Percentiles rank a stretch among this genome's conserved stretches.
phyloP scores from a whole-genome alignment of 2,329 filamentous ascomycete species.

The Drechslera avenae region DNA sequence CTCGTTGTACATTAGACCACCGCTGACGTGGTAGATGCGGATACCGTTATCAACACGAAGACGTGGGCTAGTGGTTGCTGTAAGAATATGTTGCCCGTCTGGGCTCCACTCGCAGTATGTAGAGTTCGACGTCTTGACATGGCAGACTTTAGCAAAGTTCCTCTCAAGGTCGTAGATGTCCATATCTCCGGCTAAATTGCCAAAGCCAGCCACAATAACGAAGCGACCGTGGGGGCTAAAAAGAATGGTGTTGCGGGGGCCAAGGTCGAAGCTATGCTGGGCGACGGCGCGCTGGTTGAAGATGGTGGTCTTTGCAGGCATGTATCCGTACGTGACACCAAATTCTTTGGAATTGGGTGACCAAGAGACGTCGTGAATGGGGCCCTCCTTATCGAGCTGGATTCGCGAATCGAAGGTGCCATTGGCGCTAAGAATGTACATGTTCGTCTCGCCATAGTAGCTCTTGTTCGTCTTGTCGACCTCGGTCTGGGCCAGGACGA shows the following conservation, averaged over 20 bases:
- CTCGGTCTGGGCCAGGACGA: constrained; percentile 95
- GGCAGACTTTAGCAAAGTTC: constrained; percentile 89
- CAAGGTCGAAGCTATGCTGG: constrained; percentile 83
- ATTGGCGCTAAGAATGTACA: constrained; percentile 91
- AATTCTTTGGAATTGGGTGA: constrained; percentile 98
- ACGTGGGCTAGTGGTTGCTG: constrained; percentile 94
- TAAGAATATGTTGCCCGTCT: constrained; percentile 93
- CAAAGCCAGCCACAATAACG: constrained; percentile 92
- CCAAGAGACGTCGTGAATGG: constrained; percentile 98
- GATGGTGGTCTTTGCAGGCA: constrained; percentile 98
- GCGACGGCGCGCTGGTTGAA: constrained; percentile 88
- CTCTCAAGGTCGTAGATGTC: constrained; percentile 96
- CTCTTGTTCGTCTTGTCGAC: constrained; percentile 98
- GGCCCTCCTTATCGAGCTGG: constrained; percentile 92
- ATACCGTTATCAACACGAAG: constrained; percentile 96
- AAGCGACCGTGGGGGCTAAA: constrained; percentile 95
- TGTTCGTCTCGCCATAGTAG: constrained; percentile 97
- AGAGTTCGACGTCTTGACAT: constrained; percentile 93
- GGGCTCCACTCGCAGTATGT: constrained; percentile 98
- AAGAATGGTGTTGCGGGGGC: constrained; percentile 89
- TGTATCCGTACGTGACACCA: constrained; percentile 95
- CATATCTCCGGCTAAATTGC: constrained; percentile 95
- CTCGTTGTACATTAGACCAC: constrained; percentile 89
- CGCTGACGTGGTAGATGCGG: constrained; percentile 91
- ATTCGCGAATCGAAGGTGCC: constrained; percentile 92